Conservation (phyloP, 2,329 filamentous ascomycete species). For the Neocatenulostroma microsporum region DNA sequence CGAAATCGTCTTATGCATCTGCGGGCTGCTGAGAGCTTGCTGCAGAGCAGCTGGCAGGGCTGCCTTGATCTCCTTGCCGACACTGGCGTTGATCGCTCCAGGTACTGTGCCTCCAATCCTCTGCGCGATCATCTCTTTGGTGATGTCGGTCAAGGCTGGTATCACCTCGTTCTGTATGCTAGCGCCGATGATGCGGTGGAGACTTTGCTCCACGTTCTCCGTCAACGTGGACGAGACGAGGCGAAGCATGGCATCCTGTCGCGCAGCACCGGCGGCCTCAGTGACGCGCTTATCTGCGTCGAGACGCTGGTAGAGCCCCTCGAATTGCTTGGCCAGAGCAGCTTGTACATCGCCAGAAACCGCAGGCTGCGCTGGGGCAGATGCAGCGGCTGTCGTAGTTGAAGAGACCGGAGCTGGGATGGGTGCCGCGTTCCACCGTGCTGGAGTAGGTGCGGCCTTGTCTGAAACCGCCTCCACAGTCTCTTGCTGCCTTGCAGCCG, state of each 20-base stretch:
- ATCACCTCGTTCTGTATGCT: slow-evolving; percentile 70
- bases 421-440: neutral
- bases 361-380: slow-evolving; percentile 8
- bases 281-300: slow-evolving; percentile 62
- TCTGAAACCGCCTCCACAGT: neutral
- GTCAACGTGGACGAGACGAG: slow-evolving; percentile 61
- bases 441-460: slow-evolving; percentile 2
- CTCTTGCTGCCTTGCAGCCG: neutral
- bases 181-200: slow-evolving; percentile 66
- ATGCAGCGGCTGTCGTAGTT: slow-evolving; percentile 1
- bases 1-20: slow-evolving; percentile 63
- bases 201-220: slow-evolving; percentile 66
- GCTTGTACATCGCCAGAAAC: slow-evolving; percentile 12
- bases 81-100: slow-evolving; percentile 54
- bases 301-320: slow-evolving; percentile 52
- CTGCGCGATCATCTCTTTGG: slow-evolving; percentile 61
- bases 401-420: neutral
- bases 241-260: slow-evolving; percentile 61
- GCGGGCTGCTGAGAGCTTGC: slow-evolving; percentile 63
- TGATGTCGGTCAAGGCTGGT: slow-evolving; percentile 62
- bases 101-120: slow-evolving; percentile 63
- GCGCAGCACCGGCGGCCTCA: slow-evolving; percentile 55
- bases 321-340: slow-evolving; percentile 41
- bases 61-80: slow-evolving; percentile 67
- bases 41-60: slow-evolving; percentile 59